phyloP scores from a whole-genome alignment of 441 rosid species.

The Aleurites moluccanus region DNA sequence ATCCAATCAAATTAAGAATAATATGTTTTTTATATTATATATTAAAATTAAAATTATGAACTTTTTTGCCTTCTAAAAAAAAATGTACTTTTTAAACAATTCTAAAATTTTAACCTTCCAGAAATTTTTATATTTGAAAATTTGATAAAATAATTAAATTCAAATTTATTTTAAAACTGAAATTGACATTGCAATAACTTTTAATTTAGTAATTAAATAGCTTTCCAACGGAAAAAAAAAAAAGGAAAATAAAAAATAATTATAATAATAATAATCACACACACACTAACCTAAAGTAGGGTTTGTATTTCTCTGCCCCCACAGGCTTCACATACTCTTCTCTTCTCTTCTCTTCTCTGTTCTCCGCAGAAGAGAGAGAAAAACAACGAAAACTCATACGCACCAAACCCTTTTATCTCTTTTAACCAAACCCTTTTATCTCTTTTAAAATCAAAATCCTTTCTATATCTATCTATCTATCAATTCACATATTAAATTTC shows the following conservation, averaged over 20 bases:
- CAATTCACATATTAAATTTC: background rate
- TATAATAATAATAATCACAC: background rate
- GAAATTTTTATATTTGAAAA: no score
- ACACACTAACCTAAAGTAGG: slow-evolving; percentile 13
- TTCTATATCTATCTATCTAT: background rate
- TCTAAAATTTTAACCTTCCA: no score
- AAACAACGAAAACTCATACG: no score
- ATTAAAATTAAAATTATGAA: no score
- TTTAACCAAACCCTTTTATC: slow-evolving; percentile 13
- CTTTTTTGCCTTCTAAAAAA: no score
- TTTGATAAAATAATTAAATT: no score
- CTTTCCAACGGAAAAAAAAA: background rate
- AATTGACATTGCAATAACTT: no score
- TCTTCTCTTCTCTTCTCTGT: slow-evolving; percentile 26
- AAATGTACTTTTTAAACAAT: no score
- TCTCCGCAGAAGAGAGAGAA: slow-evolving; percentile 62
- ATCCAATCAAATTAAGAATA: no score
- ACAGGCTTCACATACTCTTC: slow-evolving; percentile 10
- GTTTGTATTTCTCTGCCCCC: slow-evolving; percentile 21
- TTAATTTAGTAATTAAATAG: background rate
- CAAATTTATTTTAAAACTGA: no score
- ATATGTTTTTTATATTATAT: no score
- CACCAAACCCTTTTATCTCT: no score
- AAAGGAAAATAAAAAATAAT: background rate
- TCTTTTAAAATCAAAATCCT: background rate